phyloP scores from a whole-genome alignment of 2,329 filamentous ascomycete species.

The Cryphonectria nitschkei region DNA sequence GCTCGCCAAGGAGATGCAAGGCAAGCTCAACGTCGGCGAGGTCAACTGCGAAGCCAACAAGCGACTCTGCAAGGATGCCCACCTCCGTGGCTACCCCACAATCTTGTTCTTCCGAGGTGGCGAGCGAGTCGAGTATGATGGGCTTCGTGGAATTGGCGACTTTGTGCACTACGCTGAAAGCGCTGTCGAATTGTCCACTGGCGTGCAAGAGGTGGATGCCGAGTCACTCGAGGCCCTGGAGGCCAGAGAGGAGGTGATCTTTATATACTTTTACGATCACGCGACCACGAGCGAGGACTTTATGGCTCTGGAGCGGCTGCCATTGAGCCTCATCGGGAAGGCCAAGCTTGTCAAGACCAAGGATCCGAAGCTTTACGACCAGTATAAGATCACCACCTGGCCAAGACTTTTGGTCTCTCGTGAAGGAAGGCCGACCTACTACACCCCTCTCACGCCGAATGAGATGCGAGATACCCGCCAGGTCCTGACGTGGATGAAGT shows the following conservation, averaged over 20 bases:
- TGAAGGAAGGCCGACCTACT: conserved; percentile 89
- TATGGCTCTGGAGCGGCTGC: conserved; percentile 80
- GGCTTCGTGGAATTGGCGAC: conserved; percentile 89
- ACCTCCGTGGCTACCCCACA: conserved; percentile 80
- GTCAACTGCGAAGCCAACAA: conserved; percentile 91
- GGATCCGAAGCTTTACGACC: conserved; percentile 72
- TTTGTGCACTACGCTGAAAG: conserved; percentile 85
- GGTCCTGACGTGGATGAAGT: conserved; percentile 91
- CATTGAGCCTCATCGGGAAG: conserved; percentile 85
- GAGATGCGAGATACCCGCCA: conserved; percentile 88
- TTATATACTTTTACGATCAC: conserved; percentile 96
- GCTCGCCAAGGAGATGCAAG: conserved; percentile 89
- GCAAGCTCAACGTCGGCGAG: conserved; percentile 87
- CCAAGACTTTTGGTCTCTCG: conserved; percentile 88
- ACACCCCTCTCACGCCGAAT: conserved; percentile 80
- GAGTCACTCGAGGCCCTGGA: conserved; percentile 80
- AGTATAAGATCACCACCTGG: conserved; percentile 97
- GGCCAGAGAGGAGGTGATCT: conserved; percentile 92
- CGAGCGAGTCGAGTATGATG: conserved; percentile 90
- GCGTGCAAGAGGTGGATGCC: conserved; percentile 80
- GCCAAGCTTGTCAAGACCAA: conserved; percentile 87
- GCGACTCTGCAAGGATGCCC: conserved; percentile 89
- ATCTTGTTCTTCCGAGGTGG: conserved; percentile 91
- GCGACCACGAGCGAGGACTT: conserved; percentile 95
- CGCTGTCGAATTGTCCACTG: conserved; percentile 75